These are phyloP conservation scores for Cyclotella distinguenda DNA, from an alignment of 108 stramenopile genomes.

Conservation along the genomic window DNA sequence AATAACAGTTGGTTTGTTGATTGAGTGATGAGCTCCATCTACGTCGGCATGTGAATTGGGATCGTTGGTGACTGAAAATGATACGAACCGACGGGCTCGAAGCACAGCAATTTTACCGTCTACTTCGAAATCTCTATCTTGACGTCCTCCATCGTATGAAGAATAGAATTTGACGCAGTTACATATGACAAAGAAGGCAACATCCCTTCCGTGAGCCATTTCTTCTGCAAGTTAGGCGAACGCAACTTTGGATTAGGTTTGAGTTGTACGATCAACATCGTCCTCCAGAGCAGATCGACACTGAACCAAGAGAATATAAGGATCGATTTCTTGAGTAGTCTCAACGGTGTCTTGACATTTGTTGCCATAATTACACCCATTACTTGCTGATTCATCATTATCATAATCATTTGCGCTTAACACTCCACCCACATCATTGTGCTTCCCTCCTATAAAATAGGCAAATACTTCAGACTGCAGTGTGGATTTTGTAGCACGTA, in stretches of 20 bases:
- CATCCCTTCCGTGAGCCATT: constrained; percentile 43
- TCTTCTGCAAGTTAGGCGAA: constrained; percentile 42
- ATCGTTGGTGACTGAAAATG: constrained; percentile 6
- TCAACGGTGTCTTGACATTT: background rate
- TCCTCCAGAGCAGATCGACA: constrained; percentile 14
- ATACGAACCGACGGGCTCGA: constrained; percentile 13
- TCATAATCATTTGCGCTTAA: constrained; percentile 11
- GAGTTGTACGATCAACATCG: background rate
- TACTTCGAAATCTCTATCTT: background rate
- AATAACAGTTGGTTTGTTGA: constrained; percentile 2
- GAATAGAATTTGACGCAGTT: constrained; percentile 19
- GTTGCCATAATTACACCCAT: background rate
- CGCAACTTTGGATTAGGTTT: constrained; percentile 16
- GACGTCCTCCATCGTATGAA: constrained; percentile 5
- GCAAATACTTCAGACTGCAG: constrained; percentile 28
- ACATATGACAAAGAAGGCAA: constrained; percentile 53
- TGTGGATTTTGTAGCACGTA: constrained; percentile 7
- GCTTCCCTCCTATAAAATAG: constrained; percentile 25
- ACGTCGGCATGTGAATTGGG: background rate
- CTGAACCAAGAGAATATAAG: constrained; percentile 41
- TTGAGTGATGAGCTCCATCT: background rate
- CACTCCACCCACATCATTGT: constrained; percentile 20
- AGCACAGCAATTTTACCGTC: constrained; percentile 28
- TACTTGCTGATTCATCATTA: constrained; percentile 1
- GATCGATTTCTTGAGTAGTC: constrained; percentile 37